These are phyloP conservation scores for Colletotrichum abscissum DNA, from an alignment of 2,329 filamentous ascomycete species.

Conservation along the genomic window DNA sequence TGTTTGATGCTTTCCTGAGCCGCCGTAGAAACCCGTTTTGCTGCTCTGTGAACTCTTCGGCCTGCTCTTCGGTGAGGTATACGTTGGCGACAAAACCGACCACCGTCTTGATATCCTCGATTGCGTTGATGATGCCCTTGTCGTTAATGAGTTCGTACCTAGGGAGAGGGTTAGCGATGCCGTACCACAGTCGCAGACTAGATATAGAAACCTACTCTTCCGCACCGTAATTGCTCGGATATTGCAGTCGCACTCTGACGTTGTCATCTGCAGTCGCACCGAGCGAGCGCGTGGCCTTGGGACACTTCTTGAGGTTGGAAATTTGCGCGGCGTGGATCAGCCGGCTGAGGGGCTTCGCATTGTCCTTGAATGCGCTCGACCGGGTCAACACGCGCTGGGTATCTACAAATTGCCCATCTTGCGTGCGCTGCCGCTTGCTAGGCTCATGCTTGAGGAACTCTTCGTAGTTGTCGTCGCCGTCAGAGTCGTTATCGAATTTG, in stretches of 20 bases:
- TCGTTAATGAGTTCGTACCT: constrained; percentile 82
- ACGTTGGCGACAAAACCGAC: constrained; percentile 77
- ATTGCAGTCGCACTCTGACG: constrained; percentile 78
- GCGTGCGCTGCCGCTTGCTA: constrained; percentile 60
- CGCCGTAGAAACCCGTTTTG: constrained; percentile 80
- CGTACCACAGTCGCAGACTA: constrained; percentile 40
- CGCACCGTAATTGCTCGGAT: constrained; percentile 78
- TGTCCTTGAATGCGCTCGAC: constrained; percentile 52
- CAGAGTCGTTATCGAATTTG: constrained; percentile 62
- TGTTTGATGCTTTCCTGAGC: constrained; percentile 78
- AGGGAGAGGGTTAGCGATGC: constrained; percentile 32
- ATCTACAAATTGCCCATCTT: constrained; percentile 56
- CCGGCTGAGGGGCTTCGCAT: constrained; percentile 40
- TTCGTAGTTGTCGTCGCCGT: constrained; percentile 62
- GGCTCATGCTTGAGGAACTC: constrained; percentile 50
- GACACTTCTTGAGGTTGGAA: constrained; percentile 29
- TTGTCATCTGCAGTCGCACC: constrained; percentile 53
- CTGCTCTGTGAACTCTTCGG: constrained; percentile 76
- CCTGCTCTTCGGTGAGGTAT: constrained; percentile 80
- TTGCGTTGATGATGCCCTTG: constrained; percentile 82
- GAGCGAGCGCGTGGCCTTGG: constrained; percentile 32
- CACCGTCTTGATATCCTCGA: constrained; percentile 78
- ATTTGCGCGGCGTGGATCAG: constrained; percentile 69
- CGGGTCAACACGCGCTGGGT: constrained; percentile 59
- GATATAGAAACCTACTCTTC: constrained; percentile 67